Evolutionary conservation across 768 basidiomycete species (phyloP).

Genomic region (Paxillus rubicundulus): DNA sequence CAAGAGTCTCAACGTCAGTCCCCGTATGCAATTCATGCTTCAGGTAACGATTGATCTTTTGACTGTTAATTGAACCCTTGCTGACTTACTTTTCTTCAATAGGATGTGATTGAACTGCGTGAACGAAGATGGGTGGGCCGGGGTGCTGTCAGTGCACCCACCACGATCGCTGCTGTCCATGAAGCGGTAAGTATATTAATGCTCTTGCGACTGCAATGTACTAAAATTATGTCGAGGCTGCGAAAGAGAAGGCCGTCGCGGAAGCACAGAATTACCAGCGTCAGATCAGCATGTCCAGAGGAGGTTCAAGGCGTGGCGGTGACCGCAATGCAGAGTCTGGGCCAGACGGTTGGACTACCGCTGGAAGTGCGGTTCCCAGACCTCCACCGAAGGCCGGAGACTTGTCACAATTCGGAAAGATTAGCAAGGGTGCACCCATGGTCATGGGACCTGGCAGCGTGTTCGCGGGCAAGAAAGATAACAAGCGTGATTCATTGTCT

Average conservation of each 20-base stretch:
- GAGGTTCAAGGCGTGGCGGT: constrained; percentile 85
- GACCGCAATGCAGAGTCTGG: constrained; percentile 62
- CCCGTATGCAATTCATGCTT: constrained; percentile 94
- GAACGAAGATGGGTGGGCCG: constrained; percentile 78
- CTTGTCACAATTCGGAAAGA: constrained; percentile 85
- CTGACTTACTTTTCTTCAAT: constrained; percentile 2
- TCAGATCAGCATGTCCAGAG: constrained; percentile 79
- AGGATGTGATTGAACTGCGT: constrained; percentile 92
- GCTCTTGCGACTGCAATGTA: neutral
- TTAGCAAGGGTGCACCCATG: constrained; percentile 65
- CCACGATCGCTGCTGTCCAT: constrained; percentile 87
- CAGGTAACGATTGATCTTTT: constrained; percentile 55
- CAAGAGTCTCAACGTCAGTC: constrained; percentile 69
- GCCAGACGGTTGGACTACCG: constrained; percentile 88
- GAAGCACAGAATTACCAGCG: constrained; percentile 61
- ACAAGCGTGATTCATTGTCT: constrained; percentile 71
- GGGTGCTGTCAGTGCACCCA: constrained; percentile 70
- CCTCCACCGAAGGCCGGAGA: constrained; percentile 80
- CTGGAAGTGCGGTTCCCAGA: constrained; percentile 48
- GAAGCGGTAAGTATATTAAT: constrained; percentile 58
- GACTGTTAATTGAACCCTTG: neutral
- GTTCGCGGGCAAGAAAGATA: constrained; percentile 71
- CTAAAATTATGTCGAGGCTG: constrained; percentile 48
- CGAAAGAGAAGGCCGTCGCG: constrained; percentile 72
- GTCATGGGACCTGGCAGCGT: constrained; percentile 85